Conservation (phyloP, 108 stramenopile genomes). For the Cyclotella sp. region DNA sequence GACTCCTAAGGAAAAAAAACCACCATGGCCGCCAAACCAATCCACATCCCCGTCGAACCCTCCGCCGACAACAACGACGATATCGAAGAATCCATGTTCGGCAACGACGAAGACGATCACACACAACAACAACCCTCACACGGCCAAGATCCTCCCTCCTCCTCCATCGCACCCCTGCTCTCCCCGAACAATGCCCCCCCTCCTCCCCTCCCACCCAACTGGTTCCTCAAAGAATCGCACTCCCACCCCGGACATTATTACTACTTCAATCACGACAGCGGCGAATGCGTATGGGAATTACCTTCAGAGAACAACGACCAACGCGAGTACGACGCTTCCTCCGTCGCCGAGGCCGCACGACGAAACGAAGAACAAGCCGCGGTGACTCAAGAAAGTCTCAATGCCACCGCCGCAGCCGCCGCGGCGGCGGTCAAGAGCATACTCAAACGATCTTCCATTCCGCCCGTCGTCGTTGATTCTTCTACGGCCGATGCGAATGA, state of each 20-base stretch:
- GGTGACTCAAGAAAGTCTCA: conserved; percentile 26
- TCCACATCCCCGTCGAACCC: background rate
- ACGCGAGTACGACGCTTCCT: background rate
- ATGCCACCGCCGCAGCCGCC: conserved; percentile 37
- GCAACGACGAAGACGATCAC: conserved; percentile 20
- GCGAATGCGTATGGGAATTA: conserved; percentile 71
- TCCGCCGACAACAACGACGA: background rate
- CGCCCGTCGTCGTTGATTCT: background rate
- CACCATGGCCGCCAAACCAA: conserved; percentile 2
- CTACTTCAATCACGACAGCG: conserved; percentile 84
- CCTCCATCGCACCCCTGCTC: background rate
- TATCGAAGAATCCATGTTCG: conserved; percentile 28
- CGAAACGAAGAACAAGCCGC: background rate
- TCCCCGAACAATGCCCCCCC: conserved; percentile 55
- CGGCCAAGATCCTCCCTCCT: background rate
- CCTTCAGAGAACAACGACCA: conserved; percentile 31
- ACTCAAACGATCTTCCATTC: conserved; percentile 26
- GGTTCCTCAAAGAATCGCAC: conserved; percentile 62
- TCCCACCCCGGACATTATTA: conserved; percentile 67
- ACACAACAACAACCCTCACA: background rate
- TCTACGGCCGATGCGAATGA: background rate
- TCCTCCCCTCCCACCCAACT: conserved; percentile 62
- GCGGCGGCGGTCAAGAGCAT: conserved; percentile 43
- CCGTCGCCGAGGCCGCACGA: too few species aligned
- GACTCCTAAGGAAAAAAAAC: too few species aligned